Base-by-base conservation (phyloP, 345 rosid genomes). In the Melaleuca quinquenervia region DNA sequence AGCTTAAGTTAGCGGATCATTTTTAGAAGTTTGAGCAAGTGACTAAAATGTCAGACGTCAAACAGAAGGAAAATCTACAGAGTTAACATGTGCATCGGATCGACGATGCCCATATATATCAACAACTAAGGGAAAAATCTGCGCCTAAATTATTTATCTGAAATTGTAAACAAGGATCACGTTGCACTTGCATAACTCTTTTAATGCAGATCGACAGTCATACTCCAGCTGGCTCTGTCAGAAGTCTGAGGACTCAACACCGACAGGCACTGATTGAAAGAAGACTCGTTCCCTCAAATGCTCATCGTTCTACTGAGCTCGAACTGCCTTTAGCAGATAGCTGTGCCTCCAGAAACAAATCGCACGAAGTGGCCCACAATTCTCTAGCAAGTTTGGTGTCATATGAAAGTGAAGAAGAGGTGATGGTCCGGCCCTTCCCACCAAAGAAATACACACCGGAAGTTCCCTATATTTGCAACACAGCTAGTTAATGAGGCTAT, bases 381-480 rank as follows among this genome's bases (percentile, higher is more conserved):
- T 93, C 91, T 85, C 86, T 90, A 6, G 95, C 95, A 56, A 94
- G 93, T 88, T 78, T 90, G 10, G 82, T 82, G n/a, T 92, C 85
- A 32, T 83, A 76, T 21, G 98, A 95, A 89, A 91, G 83, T 9
- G 84, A 58, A 9, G 98, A 94, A 24, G 98, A 94, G 58, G 87
- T 83, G 11, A 96, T 74, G 48, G 89, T 92, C 87, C 93, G 89
- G 36, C 98, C 98, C 14, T 92, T 90, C 62, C 98, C 98, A 84
- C 99, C 98, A 85, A 95, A 96, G 90, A 93, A 95, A 88, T 94
- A 94, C 50, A 86, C 90, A 83, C 96, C 96, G n/a, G 98, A 95
- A 53, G 82, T 86, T 87, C 92, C 95, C 99, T 95, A 87, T 87
- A 83, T 27, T 16, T 84, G 74, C 84, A 70, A 62, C 36, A 84